Conservation (phyloP, 306 rosid genomes). For the Canavalia gladiata region DNA sequence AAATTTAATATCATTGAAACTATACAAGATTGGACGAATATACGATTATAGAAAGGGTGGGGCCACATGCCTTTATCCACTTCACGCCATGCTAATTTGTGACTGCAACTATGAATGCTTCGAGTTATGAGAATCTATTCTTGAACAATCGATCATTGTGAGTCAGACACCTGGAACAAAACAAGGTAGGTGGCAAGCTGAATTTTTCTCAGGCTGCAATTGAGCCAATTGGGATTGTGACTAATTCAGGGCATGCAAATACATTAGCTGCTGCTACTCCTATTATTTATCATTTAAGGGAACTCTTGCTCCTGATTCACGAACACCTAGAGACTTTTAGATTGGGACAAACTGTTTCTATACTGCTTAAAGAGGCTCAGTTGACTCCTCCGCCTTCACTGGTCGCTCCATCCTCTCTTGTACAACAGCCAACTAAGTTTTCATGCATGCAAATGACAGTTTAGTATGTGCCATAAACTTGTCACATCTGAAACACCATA, state of each 20-base stretch:
- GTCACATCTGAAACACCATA: no score
- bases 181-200: slow-evolving; percentile 98
- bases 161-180: slow-evolving; percentile 81
- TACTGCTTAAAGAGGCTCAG: slow-evolving; percentile 92
- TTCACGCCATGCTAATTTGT: no score
- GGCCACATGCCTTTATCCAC: no score
- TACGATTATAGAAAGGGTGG: no score
- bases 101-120: no score
- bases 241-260: slow-evolving; percentile 98
- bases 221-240: slow-evolving; percentile 95
- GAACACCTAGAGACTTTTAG: slow-evolving; percentile 99
- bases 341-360: slow-evolving; percentile 69
- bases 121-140: no score
- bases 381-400: slow-evolving; percentile 83
- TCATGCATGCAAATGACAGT: no score
- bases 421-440: slow-evolving; percentile 59
- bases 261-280: slow-evolving; percentile 99
- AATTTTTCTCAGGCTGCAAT: slow-evolving; percentile 97
- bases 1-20: no score
- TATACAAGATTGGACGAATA: no score
- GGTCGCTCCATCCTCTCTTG: slow-evolving; percentile 78
- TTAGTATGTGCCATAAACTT: no score
- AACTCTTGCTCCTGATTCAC: slow-evolving; percentile 87
- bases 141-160: no score
- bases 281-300: slow-evolving; percentile 96